A percentile compares a stretch with the other conserved stretches of the same genome.
These are phyloP conservation scores for Larix kaempferi DNA, from an alignment of 75 land plant genomes.

Conservation along the genomic window DNA sequence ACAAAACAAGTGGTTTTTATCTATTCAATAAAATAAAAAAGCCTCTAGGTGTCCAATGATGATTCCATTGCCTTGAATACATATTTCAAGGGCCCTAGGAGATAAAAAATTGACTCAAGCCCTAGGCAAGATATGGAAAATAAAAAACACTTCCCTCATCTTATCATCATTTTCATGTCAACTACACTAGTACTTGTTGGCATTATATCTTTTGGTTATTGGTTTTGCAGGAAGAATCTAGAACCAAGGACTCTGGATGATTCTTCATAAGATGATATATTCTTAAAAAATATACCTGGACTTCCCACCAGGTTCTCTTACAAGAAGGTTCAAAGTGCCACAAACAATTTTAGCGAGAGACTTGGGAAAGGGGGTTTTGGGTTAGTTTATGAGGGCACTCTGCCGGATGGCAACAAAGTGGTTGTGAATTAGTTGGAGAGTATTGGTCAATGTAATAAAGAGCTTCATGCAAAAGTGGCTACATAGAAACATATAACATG, in stretches of 20 bases:
- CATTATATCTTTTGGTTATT: slow-evolving; percentile 11
- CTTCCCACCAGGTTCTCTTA: slow-evolving; percentile 12
- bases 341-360: slow-evolving; percentile 8
- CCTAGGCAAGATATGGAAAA: not conserved
- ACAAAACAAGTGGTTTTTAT: not conserved
- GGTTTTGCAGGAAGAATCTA: not conserved
- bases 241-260: not conserved
- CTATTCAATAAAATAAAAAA: not conserved
- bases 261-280: not conserved
- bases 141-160: not conserved
- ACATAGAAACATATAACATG: slow-evolving; percentile 74
- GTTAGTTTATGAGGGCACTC: slow-evolving; percentile 13
- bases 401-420: slow-evolving; percentile 4
- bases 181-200: slow-evolving; percentile 33
- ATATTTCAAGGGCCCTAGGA: not conserved
- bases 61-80: not conserved
- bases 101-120: not conserved
- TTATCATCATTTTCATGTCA: slow-evolving; percentile 12
- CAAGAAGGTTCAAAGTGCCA: slow-evolving; percentile 14
- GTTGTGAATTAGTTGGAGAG: slow-evolving; percentile 23
- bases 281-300: slow-evolving; percentile 6
- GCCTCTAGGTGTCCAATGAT: not conserved
- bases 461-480: slow-evolving; percentile 14
- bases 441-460: slow-evolving; percentile 1
- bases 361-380: slow-evolving; percentile 28